A percentile compares a stretch with the other conserved stretches of the same genome.
Conservation (phyloP, 345 rosid genomes). For the Barbarea vulgaris region DNA sequence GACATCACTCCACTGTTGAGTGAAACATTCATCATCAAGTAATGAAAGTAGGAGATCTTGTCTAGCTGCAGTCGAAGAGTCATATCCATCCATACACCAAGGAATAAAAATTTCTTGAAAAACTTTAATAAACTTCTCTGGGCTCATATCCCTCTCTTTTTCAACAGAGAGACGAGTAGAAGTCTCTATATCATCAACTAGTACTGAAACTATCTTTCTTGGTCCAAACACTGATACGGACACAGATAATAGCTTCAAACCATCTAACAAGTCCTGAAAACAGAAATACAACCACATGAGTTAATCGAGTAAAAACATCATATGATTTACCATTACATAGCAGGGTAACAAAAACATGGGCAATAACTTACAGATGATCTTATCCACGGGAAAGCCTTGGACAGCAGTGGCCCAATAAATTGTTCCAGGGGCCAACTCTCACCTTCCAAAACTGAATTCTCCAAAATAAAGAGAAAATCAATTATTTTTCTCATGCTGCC, state of each 20-base stretch:
- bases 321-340: conserved; percentile 8
- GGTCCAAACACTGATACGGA: conserved; percentile 84
- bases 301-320: conserved; percentile 22
- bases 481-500: conserved; percentile 52
- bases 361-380: conserved; percentile 74
- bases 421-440: conserved; percentile 78
- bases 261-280: conserved; percentile 70
- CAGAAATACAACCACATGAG: conserved; percentile 22
- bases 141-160: conserved; percentile 44
- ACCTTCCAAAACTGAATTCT: conserved; percentile 52
- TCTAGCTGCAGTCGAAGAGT: conserved; percentile 53
- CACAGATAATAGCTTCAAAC: conserved; percentile 68
- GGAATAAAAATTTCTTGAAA: conserved; percentile 79
- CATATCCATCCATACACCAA: conserved; percentile 70
- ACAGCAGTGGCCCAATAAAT: conserved; percentile 73
- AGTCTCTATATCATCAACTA: conserved; percentile 42
- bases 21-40: conserved; percentile 75
- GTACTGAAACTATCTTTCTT: conserved; percentile 51
- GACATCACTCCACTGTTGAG: conserved; percentile 72
- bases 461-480: conserved; percentile 63
- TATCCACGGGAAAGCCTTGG: conserved; percentile 64
- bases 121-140: conserved; percentile 53
- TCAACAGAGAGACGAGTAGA: conserved; percentile 37
- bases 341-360: conserved; percentile 12
- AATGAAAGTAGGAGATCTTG: conserved; percentile 75